Conservation (phyloP, 2,329 filamentous ascomycete genomes). For the Amauroascus niger region DNA sequence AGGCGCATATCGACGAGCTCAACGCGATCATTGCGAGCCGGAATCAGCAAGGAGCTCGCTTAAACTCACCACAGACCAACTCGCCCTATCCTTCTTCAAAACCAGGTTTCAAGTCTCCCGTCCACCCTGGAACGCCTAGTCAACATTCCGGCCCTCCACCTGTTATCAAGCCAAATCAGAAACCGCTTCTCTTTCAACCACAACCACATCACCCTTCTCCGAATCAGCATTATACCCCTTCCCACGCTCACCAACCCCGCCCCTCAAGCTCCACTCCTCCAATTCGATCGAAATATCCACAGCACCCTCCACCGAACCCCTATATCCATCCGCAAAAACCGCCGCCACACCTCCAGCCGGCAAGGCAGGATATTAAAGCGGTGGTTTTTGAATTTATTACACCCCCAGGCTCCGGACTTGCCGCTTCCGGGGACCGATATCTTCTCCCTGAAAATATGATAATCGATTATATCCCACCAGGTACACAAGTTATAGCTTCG, state of each 20-base stretch:
- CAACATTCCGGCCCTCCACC: slow-evolving; percentile 11
- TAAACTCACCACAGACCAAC: slow-evolving; percentile 16
- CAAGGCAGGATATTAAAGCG: slow-evolving; percentile 36
- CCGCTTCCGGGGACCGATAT: slow-evolving; percentile 40
- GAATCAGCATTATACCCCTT: slow-evolving; percentile 15
- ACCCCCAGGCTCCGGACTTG: slow-evolving; percentile 34
- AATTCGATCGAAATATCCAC: slow-evolving; percentile 31
- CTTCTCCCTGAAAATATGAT: slow-evolving; percentile 43
- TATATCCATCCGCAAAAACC: slow-evolving; percentile 27
- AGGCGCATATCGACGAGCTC: slow-evolving; percentile 44
- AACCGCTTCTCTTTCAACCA: slow-evolving; percentile 7
- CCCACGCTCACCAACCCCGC: slow-evolving; percentile 10
- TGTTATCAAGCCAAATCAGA: slow-evolving; percentile 1
- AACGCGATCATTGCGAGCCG: slow-evolving; percentile 41
- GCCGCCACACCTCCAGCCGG: slow-evolving; percentile 22
- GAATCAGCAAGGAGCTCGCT: slow-evolving; percentile 32
- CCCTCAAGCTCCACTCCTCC: slow-evolving; percentile 23
- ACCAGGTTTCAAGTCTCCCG: neutral
- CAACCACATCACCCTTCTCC: slow-evolving; percentile 21
- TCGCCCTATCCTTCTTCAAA: slow-evolving; percentile 10
- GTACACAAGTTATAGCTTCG: slow-evolving; percentile 39
- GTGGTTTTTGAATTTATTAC: slow-evolving; percentile 42
- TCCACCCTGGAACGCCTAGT: slow-evolving; percentile 7
- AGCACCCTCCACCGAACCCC: slow-evolving; percentile 25
- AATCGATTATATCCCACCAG: slow-evolving; percentile 39